Conservation (phyloP, 2,329 filamentous ascomycete species). For the Magnaporthiopsis poae region DNA sequence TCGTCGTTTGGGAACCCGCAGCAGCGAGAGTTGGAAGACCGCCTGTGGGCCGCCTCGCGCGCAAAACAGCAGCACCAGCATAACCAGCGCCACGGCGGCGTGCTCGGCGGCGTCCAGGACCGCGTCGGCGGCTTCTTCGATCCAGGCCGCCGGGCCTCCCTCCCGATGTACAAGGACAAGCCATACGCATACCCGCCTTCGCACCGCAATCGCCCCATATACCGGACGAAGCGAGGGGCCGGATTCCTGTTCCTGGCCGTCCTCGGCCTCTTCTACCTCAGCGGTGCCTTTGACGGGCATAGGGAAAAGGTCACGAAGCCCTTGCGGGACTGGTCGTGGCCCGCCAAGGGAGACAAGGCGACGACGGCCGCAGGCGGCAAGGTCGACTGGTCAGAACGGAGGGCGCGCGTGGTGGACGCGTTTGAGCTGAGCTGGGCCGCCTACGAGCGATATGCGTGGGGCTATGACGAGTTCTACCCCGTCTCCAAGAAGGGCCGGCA, state of each 20-base stretch:
- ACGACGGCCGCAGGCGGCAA: slow-evolving; percentile 23
- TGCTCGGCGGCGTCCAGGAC: slow-evolving; percentile 42
- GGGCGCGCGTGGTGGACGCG: slow-evolving; percentile 75
- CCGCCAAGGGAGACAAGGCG: slow-evolving; percentile 36
- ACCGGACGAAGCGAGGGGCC: slow-evolving; percentile 54
- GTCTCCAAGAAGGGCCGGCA: slow-evolving; percentile 66
- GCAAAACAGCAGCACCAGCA: slow-evolving; percentile 8
- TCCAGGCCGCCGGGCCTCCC: slow-evolving; percentile 35
- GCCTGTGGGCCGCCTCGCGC: slow-evolving; percentile 50
- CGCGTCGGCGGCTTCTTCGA: slow-evolving; percentile 58
- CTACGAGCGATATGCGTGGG: slow-evolving; percentile 90
- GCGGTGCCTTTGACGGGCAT: slow-evolving; percentile 45
- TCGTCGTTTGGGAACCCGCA: slow-evolving; percentile 53
- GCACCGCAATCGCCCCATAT: slow-evolving; percentile 47
- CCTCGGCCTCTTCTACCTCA: slow-evolving; percentile 58
- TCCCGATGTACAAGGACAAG: slow-evolving; percentile 99
- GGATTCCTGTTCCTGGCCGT: slow-evolving; percentile 42
- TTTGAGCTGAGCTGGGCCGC: slow-evolving; percentile 88
- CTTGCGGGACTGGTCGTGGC: slow-evolving; percentile 45
- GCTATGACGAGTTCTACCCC: slow-evolving; percentile 80
- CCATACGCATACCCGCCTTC: slow-evolving; percentile 64
- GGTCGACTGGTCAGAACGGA: slow-evolving; percentile 66
- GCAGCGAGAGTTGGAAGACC: slow-evolving; percentile 53
- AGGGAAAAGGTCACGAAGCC: slow-evolving; percentile 26
- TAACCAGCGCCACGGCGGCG: slow-evolving; percentile 8